phyloP scores from a whole-genome alignment of 768 basidiomycete genomes.

The Guyanaporus albipodus region DNA sequence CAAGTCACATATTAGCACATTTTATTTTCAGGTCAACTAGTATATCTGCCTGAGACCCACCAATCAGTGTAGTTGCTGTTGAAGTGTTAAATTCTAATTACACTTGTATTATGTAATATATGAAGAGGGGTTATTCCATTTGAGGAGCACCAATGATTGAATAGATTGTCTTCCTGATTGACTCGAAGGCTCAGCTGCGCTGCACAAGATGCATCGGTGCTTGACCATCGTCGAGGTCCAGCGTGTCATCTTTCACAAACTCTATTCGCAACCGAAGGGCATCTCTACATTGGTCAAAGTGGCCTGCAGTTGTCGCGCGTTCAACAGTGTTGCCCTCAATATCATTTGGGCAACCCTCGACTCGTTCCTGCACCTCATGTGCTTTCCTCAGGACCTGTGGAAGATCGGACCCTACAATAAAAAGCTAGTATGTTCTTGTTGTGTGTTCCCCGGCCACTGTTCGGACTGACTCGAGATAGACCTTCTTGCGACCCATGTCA shows the following conservation, averaged over 20 bases:
- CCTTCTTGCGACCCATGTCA: constrained; percentile 24
- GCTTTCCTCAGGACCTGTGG: constrained; percentile 30
- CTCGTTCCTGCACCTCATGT: constrained; percentile 22
- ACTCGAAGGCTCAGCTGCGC: not conserved
- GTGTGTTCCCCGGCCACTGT: not conserved
- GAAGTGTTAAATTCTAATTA: too few relatives aligned
- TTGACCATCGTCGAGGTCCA: constrained; percentile 28
- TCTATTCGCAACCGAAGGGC: constrained; percentile 5
- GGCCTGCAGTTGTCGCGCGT: constrained; percentile 25
- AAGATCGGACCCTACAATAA: constrained; percentile 3
- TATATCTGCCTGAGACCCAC: too few relatives aligned
- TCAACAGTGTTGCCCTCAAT: constrained; percentile 23
- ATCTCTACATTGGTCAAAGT: constrained; percentile 14
- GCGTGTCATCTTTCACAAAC: constrained; percentile 17
- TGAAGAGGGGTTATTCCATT: too few relatives aligned
- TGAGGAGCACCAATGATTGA: too few relatives aligned
- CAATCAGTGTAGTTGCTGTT: too few relatives aligned
- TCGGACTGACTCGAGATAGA: constrained; percentile 15
- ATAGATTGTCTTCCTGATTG: too few relatives aligned
- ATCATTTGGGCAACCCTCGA: constrained; percentile 21
- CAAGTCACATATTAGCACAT: too few relatives aligned
- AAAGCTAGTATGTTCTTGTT: constrained; percentile 15
- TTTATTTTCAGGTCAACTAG: too few relatives aligned
- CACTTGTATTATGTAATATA: too few relatives aligned
- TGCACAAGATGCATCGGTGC: constrained; percentile 21